Evolutionary conservation across 176 grass and related monocot species (phyloP).

Genomic region (Tuctoria greenei): DNA sequence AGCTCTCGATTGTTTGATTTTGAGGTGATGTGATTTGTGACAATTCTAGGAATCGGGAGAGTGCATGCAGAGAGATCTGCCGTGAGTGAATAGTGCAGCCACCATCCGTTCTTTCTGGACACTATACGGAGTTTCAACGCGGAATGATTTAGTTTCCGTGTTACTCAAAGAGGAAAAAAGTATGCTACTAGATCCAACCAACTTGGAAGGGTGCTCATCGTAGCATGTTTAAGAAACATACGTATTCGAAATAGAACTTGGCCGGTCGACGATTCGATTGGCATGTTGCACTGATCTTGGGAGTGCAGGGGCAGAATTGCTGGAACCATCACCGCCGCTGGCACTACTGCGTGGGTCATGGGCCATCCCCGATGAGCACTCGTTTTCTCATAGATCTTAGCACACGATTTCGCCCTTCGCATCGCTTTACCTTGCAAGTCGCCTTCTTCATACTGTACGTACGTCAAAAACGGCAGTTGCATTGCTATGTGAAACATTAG

Average conservation of each 20-base stretch:
- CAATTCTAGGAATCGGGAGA: not conserved
- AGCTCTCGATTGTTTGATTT: not conserved
- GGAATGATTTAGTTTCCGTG: constrained; percentile 15
- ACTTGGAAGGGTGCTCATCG: constrained; percentile 18
- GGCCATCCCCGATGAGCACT: not conserved
- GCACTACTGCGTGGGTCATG: constrained; percentile 1
- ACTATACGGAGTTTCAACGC: not conserved
- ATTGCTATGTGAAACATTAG: not conserved
- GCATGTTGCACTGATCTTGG: not conserved
- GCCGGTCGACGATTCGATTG: not conserved
- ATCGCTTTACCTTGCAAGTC: not conserved
- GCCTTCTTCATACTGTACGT: not conserved
- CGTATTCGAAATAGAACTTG: not conserved
- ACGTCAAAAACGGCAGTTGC: not conserved
- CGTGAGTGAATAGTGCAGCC: not conserved
- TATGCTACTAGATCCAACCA: constrained; percentile 36
- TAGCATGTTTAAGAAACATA: constrained; percentile 11
- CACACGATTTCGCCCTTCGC: not conserved
- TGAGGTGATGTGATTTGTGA: constrained; percentile 30
- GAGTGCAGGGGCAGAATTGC: not conserved
- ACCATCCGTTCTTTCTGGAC: not conserved
- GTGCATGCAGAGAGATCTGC: not conserved
- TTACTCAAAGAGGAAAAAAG: constrained; percentile 1
- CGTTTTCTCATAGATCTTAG: constrained; percentile 29
- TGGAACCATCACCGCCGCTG: constrained; percentile 8